phyloP scores from a whole-genome alignment of 1,284 basidiomycete genomes.

The Taiwanofungus camphoratus region DNA sequence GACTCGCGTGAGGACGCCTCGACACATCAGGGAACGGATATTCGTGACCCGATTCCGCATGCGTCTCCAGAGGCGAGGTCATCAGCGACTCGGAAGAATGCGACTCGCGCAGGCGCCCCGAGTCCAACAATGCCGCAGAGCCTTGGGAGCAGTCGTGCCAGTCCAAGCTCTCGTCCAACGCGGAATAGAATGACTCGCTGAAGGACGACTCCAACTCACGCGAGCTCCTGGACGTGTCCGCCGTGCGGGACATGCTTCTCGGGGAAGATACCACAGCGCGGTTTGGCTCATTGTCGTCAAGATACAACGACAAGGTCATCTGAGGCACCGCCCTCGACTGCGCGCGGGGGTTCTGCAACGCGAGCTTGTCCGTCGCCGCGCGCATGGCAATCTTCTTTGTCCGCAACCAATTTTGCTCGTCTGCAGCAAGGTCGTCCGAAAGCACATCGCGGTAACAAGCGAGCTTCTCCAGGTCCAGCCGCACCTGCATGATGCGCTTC shows the following conservation, averaged over 20 bases:
- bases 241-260: constrained; percentile 16
- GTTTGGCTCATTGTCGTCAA: constrained; percentile 28
- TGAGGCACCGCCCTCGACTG: constrained; percentile 27
- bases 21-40: constrained; percentile 18
- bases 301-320: constrained; percentile 39
- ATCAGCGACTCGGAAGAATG: constrained; percentile 34
- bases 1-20: constrained; percentile 13
- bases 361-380: constrained; percentile 64
- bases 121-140: constrained; percentile 30
- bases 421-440: constrained; percentile 65
- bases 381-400: constrained; percentile 69
- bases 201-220: constrained; percentile 38
- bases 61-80: constrained; percentile 17
- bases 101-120: constrained; percentile 18
- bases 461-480: constrained; percentile 72
- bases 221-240: constrained; percentile 14
- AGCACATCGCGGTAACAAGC: constrained; percentile 74
- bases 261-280: constrained; percentile 15
- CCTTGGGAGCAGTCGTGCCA: constrained; percentile 15
- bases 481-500: constrained; percentile 58
- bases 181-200: constrained; percentile 60
- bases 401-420: constrained; percentile 61
- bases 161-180: constrained; percentile 34
- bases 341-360: constrained; percentile 31
- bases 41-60: constrained; percentile 8